Evolutionary conservation across 2,329 filamentous ascomycete species (phyloP), one percentile per base, ranked within the genome.

Genomic region (Incumbomyces lentus): DNA sequence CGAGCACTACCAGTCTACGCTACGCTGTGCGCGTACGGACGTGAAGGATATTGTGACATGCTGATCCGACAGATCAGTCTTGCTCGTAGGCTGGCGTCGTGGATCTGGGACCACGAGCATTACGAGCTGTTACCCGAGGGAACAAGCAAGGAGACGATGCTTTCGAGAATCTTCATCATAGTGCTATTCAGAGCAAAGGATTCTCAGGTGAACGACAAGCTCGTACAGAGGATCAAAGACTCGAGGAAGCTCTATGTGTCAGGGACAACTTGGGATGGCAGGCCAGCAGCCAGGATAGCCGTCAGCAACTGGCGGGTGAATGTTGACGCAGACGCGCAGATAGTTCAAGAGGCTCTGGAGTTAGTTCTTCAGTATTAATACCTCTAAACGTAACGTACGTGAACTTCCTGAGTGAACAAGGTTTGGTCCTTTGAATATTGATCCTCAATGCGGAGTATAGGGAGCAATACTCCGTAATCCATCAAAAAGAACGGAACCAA

Each of bases 1-100:
- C 79, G 90, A 44, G 89, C 89, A 0, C 70, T 95, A n/a, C 89
- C 90, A 0, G 84, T 87, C 7, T 95, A 95, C 60, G 81, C 86
- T 10, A 84, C 82, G 0, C 73, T 95, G 2, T 62, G 82, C 16
- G 82, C 83, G 39, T 83, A 92, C 57, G 90, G 90, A 1, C 71
- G 71, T 1, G 61, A 71, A 0, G 88, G 87, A 0, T 78, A 93
- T 53, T 69, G 72, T 1, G 68, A 72, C 1, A 82, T 95, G 67
- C 68, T 95, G 3, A 71, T 76, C 50, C 74, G 78, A 19, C 88
- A 95, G 68, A 80, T 88, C 19, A 64, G 69, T 2, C 72, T 95
- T 5, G 79, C 87, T 0, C 74, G 87, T 17, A 70, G 64, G 13
- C 74, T 95, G 31, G 81, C 84, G 0, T 64, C 58, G 1, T 84